These are phyloP conservation scores for Fusarium sacchari DNA, from an alignment of 2,329 filamentous ascomycete species.

Conservation along the genomic window DNA sequence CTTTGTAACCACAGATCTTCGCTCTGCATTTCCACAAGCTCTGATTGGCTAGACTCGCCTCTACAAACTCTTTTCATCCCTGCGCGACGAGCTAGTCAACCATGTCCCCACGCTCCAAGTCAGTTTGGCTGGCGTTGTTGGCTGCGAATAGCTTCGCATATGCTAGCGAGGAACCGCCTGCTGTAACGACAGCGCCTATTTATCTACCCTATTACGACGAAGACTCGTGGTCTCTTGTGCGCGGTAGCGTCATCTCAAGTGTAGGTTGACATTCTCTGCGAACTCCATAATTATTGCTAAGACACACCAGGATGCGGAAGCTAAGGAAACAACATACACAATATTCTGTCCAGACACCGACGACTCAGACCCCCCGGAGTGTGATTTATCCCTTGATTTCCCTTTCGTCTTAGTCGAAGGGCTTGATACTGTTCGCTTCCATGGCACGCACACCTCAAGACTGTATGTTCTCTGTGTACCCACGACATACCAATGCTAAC, in stretches of 20 bases:
- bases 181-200: constrained; percentile 56
- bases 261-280: constrained; percentile 44
- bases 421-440: constrained; percentile 55
- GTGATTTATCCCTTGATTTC: constrained; percentile 57
- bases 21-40: neutral
- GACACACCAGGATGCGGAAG: constrained; percentile 40
- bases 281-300: neutral
- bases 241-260: constrained; percentile 57
- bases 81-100: neutral
- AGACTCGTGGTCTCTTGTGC: constrained; percentile 56
- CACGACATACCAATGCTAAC: constrained; percentile 1
- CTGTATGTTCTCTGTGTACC: constrained; percentile 47
- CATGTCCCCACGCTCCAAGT: constrained; percentile 28
- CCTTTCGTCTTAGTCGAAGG: constrained; percentile 60
- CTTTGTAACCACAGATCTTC: neutral
- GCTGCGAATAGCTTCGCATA: constrained; percentile 39
- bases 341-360: constrained; percentile 59
- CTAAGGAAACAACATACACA: constrained; percentile 56
- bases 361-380: constrained; percentile 52
- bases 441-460: constrained; percentile 55
- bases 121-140: constrained; percentile 41
- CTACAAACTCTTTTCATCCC: constrained; percentile 7
- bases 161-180: constrained; percentile 33
- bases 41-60: constrained; percentile 8
- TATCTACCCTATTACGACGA: constrained; percentile 56